Evolutionary conservation across 768 basidiomycete genomes (phyloP), one percentile per base, ranked within the genome.

Genomic region (Lentinula edodes): DNA sequence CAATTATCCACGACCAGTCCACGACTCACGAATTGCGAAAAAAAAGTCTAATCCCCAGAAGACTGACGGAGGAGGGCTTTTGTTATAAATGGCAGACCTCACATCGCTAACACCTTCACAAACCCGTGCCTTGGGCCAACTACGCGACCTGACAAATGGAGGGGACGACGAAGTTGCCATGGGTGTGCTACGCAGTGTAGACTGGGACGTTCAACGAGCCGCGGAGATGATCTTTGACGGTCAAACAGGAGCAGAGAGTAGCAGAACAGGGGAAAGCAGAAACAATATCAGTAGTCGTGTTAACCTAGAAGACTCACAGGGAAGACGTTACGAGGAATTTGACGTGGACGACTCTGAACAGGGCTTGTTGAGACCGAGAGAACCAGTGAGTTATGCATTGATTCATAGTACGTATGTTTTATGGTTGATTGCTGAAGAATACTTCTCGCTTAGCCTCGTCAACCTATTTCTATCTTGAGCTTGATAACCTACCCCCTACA

Each of bases 141-240:
- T 88, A 1, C 79, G 81, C 45, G 81, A 83, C 63, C 73, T 89
- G 59, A 87, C 84, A 0, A 80, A 84, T 52, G 82, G 80, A 13
- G 80, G 77, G 12, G 88, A 89, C 68, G 79, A 80, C 35, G 86
- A 87, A 1, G 82, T 84, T 1, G 82, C 88, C 5, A 75, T 84
- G n/a, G 72, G 74, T 38, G 79, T 91, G 1, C 75, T 91, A 15
- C 72, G 78, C 42, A 85, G 80, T 61, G 86, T 88, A 8, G 80
- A 79, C 53, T 91, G 88, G 88, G 84, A 90, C 74, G 82, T 91
- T 36, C 79, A 88, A 83, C 77, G 79, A 63, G 87, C 87, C 16
- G 82, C 83, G 12, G 83, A 88, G 61, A 69, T 86, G 15, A 76
- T 89, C 23, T 88, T 87, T 63, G 84, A 80, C 32, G 65, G 70